Evolutionary conservation across 345 rosid species (phyloP).

Genomic region (Noccaea caerulescens): DNA sequence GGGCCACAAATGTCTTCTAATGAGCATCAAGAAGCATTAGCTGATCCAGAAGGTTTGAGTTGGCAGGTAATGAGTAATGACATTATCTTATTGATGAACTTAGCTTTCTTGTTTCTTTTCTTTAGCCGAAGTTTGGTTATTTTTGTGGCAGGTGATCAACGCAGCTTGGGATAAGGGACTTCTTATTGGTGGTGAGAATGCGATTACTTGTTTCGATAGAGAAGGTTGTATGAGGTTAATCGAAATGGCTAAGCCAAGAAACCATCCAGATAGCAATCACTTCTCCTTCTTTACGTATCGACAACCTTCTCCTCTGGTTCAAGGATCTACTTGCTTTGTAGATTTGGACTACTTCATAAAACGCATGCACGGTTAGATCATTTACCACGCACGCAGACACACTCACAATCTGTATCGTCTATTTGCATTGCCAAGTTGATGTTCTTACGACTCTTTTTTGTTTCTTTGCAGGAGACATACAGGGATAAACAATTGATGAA

Average conservation of each 20-base stretch:
- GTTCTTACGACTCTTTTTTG: slow-evolving; percentile 9
- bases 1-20: slow-evolving; percentile 59
- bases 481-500: neutral
- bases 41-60: slow-evolving; percentile 86
- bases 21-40: slow-evolving; percentile 62
- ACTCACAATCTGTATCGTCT: neutral
- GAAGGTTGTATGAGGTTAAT: slow-evolving; percentile 75
- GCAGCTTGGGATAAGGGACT: slow-evolving; percentile 88
- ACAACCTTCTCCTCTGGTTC: slow-evolving; percentile 74
- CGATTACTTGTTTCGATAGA: slow-evolving; percentile 68
- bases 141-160: slow-evolving; percentile 63
- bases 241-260: slow-evolving; percentile 85
- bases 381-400: neutral
- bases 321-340: slow-evolving; percentile 75
- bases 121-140: slow-evolving; percentile 25
- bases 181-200: slow-evolving; percentile 70
- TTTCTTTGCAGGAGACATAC: slow-evolving; percentile 30
- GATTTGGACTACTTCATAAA: slow-evolving; percentile 75
- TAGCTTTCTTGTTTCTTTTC: neutral
- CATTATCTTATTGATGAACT: neutral
- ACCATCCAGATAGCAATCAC: slow-evolving; percentile 74
- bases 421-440: neutral
- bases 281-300: slow-evolving; percentile 79
- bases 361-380: slow-evolving; percentile 77
- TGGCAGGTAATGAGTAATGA: slow-evolving; percentile 84